Base-by-base conservation (phyloP, 2,329 filamentous ascomycete species). In the Coccinonectria pachysandricola region DNA sequence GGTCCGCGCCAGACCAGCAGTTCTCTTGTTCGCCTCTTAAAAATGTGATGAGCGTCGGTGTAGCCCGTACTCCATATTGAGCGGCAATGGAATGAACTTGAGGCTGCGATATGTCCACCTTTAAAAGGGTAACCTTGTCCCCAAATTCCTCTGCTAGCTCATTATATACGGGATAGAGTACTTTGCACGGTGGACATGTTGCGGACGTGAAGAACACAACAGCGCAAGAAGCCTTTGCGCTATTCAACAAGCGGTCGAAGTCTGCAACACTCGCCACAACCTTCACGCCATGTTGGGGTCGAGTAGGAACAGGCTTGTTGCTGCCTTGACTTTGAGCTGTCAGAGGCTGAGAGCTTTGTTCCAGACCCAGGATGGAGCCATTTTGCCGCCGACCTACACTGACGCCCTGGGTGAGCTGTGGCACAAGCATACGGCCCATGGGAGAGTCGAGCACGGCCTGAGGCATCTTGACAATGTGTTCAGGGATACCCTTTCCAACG, bases 161-260 rank as follows among this genome's bases (percentile, higher is more conserved):
- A 34, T 92, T 80, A 45, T 84, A 96, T 1, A 78, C 56, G 1
- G 87, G 84, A 44, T 94, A 92, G 3, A 88, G 68, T 10, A 74
- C 57, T 52, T 81, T 88, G 66, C 88, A 95, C 0, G 87, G 86
- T 1, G 75, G 70, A 48, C 87, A 95, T 3, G 79, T 91, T 3
- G 80, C 72, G 4, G 84, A 93, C 0, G 88, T 95, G 59, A 96
- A 96, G 62, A 95, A 95, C 30, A 95, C 68, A 19, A 88, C 71
- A 0, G 83, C 83, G 34, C 79, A 85, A 1, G 79, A 76, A 5
- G 68, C 63, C 15, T 64, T 64, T 0, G 81, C 79, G 15, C 78
- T 69, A 5, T 57, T 53, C 4, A 78, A 53, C 3, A 54, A 20
- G 2, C 31, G 30, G 4, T 39, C 36, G 4, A 57, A 48, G 4